phyloP scores from a whole-genome alignment of 2,329 filamentous ascomycete species.

The Aaosphaeria pasadenensis region DNA sequence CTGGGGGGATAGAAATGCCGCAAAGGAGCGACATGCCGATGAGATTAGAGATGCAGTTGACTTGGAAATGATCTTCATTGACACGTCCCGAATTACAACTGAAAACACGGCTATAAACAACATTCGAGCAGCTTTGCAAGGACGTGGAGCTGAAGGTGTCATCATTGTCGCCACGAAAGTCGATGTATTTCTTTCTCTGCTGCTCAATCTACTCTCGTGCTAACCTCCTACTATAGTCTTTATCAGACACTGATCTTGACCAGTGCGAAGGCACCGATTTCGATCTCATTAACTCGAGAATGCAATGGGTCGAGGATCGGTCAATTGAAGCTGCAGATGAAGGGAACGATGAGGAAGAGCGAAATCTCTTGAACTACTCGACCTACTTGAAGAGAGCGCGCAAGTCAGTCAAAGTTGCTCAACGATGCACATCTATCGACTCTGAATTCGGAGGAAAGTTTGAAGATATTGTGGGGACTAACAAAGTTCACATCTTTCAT shows the following conservation, averaged over 20 bases:
- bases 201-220: too few relatives aligned
- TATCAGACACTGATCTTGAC: conserved; percentile 6
- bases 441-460: conserved; percentile 7
- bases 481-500: conserved; percentile 8
- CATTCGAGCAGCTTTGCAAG: conserved; percentile 5
- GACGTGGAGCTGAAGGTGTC: conserved; percentile 13
- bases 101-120: conserved; percentile 17
- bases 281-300: conserved; percentile 5
- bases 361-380: conserved; percentile 7
- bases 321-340: conserved; percentile 6
- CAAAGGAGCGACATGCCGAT: conserved; percentile 12
- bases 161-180: conserved; percentile 22
- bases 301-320: conserved; percentile 1
- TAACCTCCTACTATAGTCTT: too few relatives aligned
- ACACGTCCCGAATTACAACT: conserved; percentile 14
- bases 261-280: conserved; percentile 7
- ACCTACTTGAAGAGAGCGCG: conserved; percentile 9
- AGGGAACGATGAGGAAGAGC: too few relatives aligned
- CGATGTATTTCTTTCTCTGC: too few relatives aligned
- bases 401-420: conserved; percentile 6
- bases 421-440: conserved; percentile 8
- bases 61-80: conserved; percentile 14
- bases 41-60: conserved; percentile 17
- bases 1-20: conserved; percentile 18
- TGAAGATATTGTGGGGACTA: background rate